phyloP scores from a whole-genome alignment of 495 filamentous ascomycete species.

The Choiromyces venosus region DNA sequence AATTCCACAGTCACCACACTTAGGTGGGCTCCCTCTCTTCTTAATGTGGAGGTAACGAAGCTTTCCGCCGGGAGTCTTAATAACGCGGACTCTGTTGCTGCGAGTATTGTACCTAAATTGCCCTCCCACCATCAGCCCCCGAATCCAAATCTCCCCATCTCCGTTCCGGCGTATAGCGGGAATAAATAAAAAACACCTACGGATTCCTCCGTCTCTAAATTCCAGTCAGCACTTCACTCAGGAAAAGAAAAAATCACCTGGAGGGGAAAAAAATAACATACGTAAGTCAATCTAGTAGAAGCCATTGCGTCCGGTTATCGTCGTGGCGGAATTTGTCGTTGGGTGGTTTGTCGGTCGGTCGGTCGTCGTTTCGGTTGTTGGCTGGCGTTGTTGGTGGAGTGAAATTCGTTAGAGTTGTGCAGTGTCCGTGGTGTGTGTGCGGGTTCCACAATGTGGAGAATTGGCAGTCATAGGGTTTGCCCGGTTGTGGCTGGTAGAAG shows the following conservation, averaged over 20 bases:
- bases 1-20: constrained; percentile 97
- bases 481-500: neutral
- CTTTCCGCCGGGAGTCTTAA: constrained; percentile 93
- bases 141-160: constrained; percentile 6
- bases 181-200: constrained; percentile 55
- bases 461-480: constrained; percentile 1
- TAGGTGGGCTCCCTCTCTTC: constrained; percentile 92
- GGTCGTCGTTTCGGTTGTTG: neutral
- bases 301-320: constrained; percentile 48
- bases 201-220: constrained; percentile 76
- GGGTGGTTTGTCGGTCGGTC: neutral
- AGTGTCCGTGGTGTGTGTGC: neutral
- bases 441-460: neutral
- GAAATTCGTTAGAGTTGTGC: neutral
- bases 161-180: constrained; percentile 8
- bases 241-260: constrained; percentile 7
- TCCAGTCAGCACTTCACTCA: constrained; percentile 38
- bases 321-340: neutral
- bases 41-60: constrained; percentile 96
- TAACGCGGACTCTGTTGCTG: constrained; percentile 91
- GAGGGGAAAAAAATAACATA: constrained; percentile 47
- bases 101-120: constrained; percentile 78
- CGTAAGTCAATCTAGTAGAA: constrained; percentile 69
- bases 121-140: constrained; percentile 19
- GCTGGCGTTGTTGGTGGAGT: neutral